Conservation (phyloP, 2,329 filamentous ascomycete genomes). For the Fusarium chaquense region DNA sequence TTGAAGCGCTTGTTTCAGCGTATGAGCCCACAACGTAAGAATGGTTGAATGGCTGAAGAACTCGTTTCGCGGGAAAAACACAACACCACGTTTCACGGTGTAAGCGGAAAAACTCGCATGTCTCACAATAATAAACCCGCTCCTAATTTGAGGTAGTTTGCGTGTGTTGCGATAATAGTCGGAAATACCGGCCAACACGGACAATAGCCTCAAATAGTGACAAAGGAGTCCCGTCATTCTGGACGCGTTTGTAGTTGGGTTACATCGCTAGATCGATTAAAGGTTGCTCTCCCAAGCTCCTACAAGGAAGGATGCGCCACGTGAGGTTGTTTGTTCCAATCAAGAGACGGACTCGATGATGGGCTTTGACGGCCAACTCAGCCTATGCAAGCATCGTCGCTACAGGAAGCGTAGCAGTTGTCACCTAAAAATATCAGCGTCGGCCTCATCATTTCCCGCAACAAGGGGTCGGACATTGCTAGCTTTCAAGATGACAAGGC, state of each 20-base stretch:
- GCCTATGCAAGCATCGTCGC: constrained; percentile 16
- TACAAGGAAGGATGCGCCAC: constrained; percentile 28
- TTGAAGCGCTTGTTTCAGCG: constrained; percentile 1
- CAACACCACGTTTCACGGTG: constrained; percentile 33
- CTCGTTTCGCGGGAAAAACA: constrained; percentile 18
- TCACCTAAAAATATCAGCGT: constrained; percentile 36
- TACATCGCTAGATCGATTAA: constrained; percentile 38
- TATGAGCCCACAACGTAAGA: constrained; percentile 10
- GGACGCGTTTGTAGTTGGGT: constrained; percentile 17
- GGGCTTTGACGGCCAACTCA: constrained; percentile 12
- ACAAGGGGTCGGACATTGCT: constrained; percentile 39
- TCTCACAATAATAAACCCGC: constrained; percentile 11
- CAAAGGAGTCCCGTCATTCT: constrained; percentile 28
- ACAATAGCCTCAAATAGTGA: constrained; percentile 13
- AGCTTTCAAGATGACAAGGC: constrained; percentile 1
- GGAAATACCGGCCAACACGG: constrained; percentile 21
- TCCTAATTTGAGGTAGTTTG: background rate
- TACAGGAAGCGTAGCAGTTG: constrained; percentile 1
- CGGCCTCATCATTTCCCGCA: constrained; percentile 39
- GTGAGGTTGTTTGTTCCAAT: constrained; percentile 33
- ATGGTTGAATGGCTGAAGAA: constrained; percentile 1
- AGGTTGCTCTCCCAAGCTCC: constrained; percentile 11
- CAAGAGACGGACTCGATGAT: constrained; percentile 1
- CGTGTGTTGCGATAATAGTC: constrained; percentile 13
- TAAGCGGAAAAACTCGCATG: constrained; percentile 29